Percentiles rank a stretch among this genome's conserved stretches.
These are phyloP conservation scores for Orbilia ellipsospora DNA, from an alignment of 2,329 filamentous ascomycete genomes.

Conservation along the genomic window DNA sequence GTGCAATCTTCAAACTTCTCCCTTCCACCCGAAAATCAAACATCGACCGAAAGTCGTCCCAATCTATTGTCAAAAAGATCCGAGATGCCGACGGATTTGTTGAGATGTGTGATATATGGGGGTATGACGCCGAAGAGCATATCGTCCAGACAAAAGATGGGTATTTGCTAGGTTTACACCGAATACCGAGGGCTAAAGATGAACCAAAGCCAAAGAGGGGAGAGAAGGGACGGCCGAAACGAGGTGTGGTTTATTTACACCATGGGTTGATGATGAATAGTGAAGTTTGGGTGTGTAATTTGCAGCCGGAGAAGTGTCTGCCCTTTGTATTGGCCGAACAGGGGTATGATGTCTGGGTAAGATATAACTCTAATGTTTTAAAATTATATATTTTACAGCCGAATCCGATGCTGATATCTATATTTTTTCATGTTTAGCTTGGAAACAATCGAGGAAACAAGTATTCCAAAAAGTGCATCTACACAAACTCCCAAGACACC, in stretches of 20 bases:
- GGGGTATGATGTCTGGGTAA: conserved; percentile 94
- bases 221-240: conserved; percentile 72
- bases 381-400: no score
- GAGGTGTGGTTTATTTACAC: conserved; percentile 91
- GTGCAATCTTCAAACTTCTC: conserved; percentile 82
- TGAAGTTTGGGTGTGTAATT: conserved; percentile 96
- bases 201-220: conserved; percentile 80
- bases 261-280: conserved; percentile 97
- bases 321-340: conserved; percentile 89
- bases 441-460: conserved; percentile 99
- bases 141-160: conserved; percentile 94
- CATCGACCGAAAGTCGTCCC: conserved; percentile 74
- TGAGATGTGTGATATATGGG: conserved; percentile 90
- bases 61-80: conserved; percentile 78
- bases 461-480: conserved; percentile 94
- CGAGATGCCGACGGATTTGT: conserved; percentile 90
- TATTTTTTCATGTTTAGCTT: conserved; percentile 67
- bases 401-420: no score
- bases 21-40: conserved; percentile 73
- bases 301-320: conserved; percentile 83
- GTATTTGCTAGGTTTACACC: conserved; percentile 88
- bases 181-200: conserved; percentile 86
- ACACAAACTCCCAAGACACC: conserved; percentile 76
- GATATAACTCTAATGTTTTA: no score
- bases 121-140: conserved; percentile 95